Evolutionary conservation across 176 grass and related monocot species (phyloP).

Genomic region (Phoenix roebelenii): DNA sequence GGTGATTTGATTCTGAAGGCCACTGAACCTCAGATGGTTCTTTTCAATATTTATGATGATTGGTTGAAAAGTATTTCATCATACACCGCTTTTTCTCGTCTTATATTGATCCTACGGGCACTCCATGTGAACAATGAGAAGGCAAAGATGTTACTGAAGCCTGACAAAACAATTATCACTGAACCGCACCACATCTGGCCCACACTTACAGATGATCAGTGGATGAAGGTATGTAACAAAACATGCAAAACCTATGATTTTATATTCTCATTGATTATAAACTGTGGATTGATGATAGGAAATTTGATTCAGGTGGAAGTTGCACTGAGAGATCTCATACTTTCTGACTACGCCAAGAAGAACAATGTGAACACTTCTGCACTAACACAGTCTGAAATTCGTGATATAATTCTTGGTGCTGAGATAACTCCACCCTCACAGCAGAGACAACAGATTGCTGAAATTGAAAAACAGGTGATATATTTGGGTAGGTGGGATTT

Average conservation of each 20-base stretch:
- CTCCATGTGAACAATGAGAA: conserved; percentile 98
- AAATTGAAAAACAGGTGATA: conserved; percentile 93
- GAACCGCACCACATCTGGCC: conserved; percentile 98
- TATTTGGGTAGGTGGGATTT: no score
- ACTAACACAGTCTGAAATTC: conserved; percentile 94
- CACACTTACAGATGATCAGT: conserved; percentile 85
- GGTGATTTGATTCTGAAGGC: conserved; percentile 98
- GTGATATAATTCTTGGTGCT: conserved; percentile 98
- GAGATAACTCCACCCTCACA: conserved; percentile 96
- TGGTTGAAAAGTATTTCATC: conserved; percentile 99
- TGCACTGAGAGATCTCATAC: conserved; percentile 92
- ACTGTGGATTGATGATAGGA: no score
- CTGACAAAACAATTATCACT: conserved; percentile 91
- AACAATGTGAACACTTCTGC: conserved; percentile 98
- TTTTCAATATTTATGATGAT: conserved; percentile 98
- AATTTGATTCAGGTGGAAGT: conserved; percentile 41
- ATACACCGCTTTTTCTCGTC: conserved; percentile 91
- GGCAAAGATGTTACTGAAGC: conserved; percentile 97
- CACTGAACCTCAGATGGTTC: conserved; percentile 94
- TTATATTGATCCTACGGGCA: conserved; percentile 84
- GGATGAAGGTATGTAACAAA: conserved; percentile 41
- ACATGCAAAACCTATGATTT: no score
- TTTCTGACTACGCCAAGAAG: conserved; percentile 99
- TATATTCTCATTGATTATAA: no score
- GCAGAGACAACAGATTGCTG: conserved; percentile 95